Evolutionary conservation across 1,284 basidiomycete genomes (phyloP).

Genomic region (Mycosarcoma mackinlayi): DNA sequence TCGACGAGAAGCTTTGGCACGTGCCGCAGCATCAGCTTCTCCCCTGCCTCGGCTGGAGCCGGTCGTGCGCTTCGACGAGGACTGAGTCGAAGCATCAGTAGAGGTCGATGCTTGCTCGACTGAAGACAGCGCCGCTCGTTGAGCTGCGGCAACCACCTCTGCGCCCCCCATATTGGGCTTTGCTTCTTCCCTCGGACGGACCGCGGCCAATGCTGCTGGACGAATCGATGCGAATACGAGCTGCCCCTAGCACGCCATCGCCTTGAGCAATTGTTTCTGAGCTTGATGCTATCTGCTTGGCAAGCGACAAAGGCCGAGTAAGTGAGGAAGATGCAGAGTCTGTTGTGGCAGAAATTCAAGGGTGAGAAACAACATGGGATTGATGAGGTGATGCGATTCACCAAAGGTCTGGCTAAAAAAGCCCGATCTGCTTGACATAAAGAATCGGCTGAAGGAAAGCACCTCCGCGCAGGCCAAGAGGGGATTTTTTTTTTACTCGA

Average conservation of each 20-base stretch:
- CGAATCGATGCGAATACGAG: too few species aligned
- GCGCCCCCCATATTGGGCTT: conserved; percentile 15
- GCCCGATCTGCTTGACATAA: neutral
- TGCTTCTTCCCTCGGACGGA: neutral
- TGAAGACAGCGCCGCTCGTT: conserved; percentile 16
- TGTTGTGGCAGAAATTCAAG: too few species aligned
- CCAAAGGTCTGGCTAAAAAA: neutral
- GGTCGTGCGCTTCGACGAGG: neutral
- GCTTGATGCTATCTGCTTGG: neutral
- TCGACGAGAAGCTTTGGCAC: neutral
- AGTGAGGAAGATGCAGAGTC: neutral
- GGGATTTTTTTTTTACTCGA: conserved; percentile 5
- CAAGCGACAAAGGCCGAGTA: neutral
- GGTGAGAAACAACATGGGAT: too few species aligned
- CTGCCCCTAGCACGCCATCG: conserved; percentile 11
- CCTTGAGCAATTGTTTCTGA: neutral
- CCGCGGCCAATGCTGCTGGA: conserved; percentile 3
- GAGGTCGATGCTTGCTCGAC: conserved; percentile 6
- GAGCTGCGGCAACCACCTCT: conserved; percentile 14
- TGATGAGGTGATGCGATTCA: neutral
- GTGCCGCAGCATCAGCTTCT: neutral
- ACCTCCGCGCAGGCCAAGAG: neutral
- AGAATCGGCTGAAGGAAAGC: neutral
- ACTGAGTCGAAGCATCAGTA: neutral
- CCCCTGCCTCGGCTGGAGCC: neutral